phyloP scores from a whole-genome alignment of 345 rosid genomes.

The Hypericum perforatum region DNA sequence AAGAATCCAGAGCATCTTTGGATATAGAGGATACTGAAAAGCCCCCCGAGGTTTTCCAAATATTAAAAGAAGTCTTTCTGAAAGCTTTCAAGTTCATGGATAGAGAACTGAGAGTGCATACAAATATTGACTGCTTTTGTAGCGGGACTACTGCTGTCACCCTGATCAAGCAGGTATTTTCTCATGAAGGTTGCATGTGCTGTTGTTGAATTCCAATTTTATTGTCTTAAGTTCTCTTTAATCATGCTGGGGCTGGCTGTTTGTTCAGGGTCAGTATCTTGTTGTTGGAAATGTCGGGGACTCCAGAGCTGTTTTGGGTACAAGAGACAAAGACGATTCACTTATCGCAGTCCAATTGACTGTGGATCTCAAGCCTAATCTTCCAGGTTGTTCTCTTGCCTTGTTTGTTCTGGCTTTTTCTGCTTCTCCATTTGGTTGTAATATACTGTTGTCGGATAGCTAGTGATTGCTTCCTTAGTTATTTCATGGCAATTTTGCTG shows the following conservation, averaged over 20 bases:
- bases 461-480: no score
- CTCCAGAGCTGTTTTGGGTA: slow-evolving; percentile 87
- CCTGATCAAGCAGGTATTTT: slow-evolving; percentile 70
- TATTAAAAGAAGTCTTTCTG: slow-evolving; percentile 57
- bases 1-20: slow-evolving; percentile 47
- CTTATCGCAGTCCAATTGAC: slow-evolving; percentile 73
- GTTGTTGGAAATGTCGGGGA: slow-evolving; percentile 83
- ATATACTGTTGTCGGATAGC: no score
- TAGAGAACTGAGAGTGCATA: slow-evolving; percentile 76
- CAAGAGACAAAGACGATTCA: slow-evolving; percentile 50
- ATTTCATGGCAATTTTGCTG: no score
- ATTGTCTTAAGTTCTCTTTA: slow-evolving; percentile 4
- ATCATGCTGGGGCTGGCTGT: slow-evolving; percentile 1
- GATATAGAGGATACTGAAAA: slow-evolving; percentile 39
- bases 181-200: no score
- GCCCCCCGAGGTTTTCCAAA: slow-evolving; percentile 49
- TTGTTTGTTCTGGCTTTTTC: not conserved
- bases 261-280: slow-evolving; percentile 63
- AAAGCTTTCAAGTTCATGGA: slow-evolving; percentile 76
- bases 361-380: slow-evolving; percentile 90
- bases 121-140: slow-evolving; percentile 90
- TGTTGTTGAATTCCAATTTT: no score
- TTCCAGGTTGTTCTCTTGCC: slow-evolving; percentile 42
- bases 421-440: no score
- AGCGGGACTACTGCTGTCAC: slow-evolving; percentile 93